Conservation (phyloP, 139 green algal species). For the Tetradesmus lagerheimii region DNA sequence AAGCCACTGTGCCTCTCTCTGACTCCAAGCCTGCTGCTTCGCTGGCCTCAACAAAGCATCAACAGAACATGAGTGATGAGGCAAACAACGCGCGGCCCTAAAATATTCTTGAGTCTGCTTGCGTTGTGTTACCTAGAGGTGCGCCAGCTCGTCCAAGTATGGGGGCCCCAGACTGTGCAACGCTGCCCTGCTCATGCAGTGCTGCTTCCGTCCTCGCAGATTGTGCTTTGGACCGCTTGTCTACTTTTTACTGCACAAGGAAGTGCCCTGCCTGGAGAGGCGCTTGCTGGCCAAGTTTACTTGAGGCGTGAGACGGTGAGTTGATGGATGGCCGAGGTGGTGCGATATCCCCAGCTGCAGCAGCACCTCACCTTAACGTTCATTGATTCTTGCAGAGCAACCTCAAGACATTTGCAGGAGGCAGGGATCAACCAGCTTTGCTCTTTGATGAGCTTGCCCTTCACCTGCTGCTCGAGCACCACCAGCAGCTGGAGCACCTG, state of each 20-base stretch:
- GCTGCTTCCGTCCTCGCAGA: constrained; percentile 44
- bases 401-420: constrained; percentile 49
- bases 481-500: constrained; percentile 38
- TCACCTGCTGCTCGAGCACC: constrained; percentile 24
- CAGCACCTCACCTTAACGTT: background rate
- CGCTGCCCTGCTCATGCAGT: background rate
- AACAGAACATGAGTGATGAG: constrained; percentile 8
- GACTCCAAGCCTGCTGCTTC: background rate
- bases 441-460: constrained; percentile 42
- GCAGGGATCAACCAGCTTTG: constrained; percentile 15
- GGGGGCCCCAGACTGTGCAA: background rate
- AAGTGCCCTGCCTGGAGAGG: constrained; percentile 36
- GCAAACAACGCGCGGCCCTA: background rate
- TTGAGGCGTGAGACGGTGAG: constrained; percentile 70
- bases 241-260: constrained; percentile 58
- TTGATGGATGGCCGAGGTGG: background rate
- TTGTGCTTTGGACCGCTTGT: constrained; percentile 76
- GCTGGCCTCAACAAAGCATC: constrained; percentile 4
- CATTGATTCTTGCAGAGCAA: constrained; percentile 54
- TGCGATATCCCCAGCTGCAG: background rate
- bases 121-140: constrained; percentile 52
- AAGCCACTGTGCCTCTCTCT: background rate
- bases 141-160: background rate
- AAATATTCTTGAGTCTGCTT: constrained; percentile 43
- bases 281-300: constrained; percentile 58